Base-by-base conservation (phyloP, 306 rosid species). In the Begonia peltatifolia region DNA sequence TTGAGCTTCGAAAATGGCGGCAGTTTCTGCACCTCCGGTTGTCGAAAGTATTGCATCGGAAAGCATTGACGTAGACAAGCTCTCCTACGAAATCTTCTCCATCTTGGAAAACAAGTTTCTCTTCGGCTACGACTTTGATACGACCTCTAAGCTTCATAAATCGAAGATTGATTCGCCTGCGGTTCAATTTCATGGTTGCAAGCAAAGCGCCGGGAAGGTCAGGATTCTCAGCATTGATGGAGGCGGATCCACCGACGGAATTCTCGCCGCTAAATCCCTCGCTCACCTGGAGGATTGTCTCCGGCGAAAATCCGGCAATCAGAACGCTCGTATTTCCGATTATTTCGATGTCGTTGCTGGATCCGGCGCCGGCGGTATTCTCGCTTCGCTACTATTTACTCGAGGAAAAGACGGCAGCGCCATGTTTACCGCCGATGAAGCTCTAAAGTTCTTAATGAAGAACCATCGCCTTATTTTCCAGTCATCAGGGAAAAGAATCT, bases 21-120 rank as follows among this genome's bases (percentile, higher is more conserved):
- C 93, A 51, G 51, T 78, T 0, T 47, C 95, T 9, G 48, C 75
- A 9, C 77, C 76, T 57, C 66, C 76, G 20, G 51, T 67, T 70
- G 52, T 71, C 61, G 42, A 62, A 65, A 72, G 49, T 61, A 57
- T 75, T 6, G 74, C 63, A 12, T 38, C 58, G 2, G 14, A 35
- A 12, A 53, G 55, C 62, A 65, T 73, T 53, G 74, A 80, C 35
- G 83, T 78, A 3, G 90, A 89, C 55, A 85, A 85, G 74, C 95
- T 89, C 68, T 75, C 94, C 63, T 75, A 82, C 54, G 95, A 89
- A 67, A 89, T 89, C 80, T 89, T 89, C 85, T 89, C 97, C 30
- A 75, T 85, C 16, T 69, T 89, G 22, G 97, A 89, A 23, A 89
- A 80, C 54, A 78, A 83, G 41, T 89, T 89, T 65, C 94, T 89